phyloP scores from a whole-genome alignment of 1,284 basidiomycete species.

The Tylopilus sp. region DNA sequence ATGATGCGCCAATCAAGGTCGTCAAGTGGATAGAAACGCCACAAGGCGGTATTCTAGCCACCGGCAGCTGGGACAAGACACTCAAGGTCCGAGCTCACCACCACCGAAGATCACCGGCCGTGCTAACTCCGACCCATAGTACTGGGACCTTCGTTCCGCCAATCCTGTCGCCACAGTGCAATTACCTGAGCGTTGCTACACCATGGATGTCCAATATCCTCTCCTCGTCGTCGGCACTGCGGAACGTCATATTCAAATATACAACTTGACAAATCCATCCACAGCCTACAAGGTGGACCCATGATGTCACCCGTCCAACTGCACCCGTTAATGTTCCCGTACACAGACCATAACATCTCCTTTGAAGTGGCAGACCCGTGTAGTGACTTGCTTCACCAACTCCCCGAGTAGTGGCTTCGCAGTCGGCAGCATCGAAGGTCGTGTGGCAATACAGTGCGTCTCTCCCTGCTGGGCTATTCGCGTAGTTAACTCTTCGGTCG shows the following conservation, averaged over 20 bases:
- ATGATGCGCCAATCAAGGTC: conserved; percentile 73
- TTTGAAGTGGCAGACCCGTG: conserved; percentile 92
- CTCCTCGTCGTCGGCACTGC: conserved; percentile 95
- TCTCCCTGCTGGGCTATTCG: neutral
- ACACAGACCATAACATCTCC: conserved; percentile 73
- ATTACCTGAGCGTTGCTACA: conserved; percentile 87
- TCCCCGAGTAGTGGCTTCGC: conserved; percentile 74
- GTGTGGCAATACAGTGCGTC: conserved; percentile 91
- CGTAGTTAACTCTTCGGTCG: conserved; percentile 4
- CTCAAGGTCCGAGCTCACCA: conserved; percentile 53
- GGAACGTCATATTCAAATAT: conserved; percentile 84
- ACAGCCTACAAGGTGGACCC: conserved; percentile 62
- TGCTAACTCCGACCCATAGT: conserved; percentile 44
- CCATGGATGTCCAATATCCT: conserved; percentile 78
- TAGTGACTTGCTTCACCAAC: conserved; percentile 80
- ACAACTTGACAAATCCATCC: conserved; percentile 79
- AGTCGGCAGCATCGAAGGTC: conserved; percentile 90
- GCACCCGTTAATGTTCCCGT: conserved; percentile 3
- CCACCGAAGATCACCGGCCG: neutral
- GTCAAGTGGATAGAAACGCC: conserved; percentile 70
- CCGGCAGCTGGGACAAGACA: conserved; percentile 87
- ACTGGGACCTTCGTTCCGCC: conserved; percentile 82
- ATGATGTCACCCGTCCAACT: conserved; percentile 2
- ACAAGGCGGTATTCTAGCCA: conserved; percentile 66
- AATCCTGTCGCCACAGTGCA: conserved; percentile 72